Evolutionary conservation across 805 yeast genomes (phyloP).

Genomic region (Cyberlindnera bimundalis): DNA sequence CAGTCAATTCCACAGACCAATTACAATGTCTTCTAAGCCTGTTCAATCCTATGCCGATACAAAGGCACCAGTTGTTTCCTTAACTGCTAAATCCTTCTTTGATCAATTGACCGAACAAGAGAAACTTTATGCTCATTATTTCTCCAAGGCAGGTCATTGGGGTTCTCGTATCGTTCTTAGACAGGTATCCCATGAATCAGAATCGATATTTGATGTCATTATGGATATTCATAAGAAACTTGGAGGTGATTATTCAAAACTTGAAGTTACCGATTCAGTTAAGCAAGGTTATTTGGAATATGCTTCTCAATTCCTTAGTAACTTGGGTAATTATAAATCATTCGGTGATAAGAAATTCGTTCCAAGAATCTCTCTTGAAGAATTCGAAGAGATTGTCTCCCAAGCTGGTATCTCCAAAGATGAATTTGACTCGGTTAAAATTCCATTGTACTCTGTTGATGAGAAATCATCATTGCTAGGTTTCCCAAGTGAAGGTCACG

Average conservation of each 20-base stretch:
- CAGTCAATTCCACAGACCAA: background rate
- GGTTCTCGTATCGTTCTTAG: slow-evolving; percentile 79
- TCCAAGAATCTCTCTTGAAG: slow-evolving; percentile 52
- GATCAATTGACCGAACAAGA: slow-evolving; percentile 56
- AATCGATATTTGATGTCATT: slow-evolving; percentile 67
- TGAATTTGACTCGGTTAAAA: slow-evolving; percentile 37
- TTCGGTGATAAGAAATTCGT: slow-evolving; percentile 88
- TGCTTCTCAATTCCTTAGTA: slow-evolving; percentile 70
- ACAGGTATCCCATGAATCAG: slow-evolving; percentile 82
- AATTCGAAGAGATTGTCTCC: slow-evolving; percentile 48
- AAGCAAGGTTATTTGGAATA: slow-evolving; percentile 58
- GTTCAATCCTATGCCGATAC: slow-evolving; percentile 45
- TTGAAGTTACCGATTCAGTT: slow-evolving; percentile 35
- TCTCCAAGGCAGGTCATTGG: slow-evolving; percentile 78
- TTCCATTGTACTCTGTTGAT: slow-evolving; percentile 47
- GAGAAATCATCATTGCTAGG: slow-evolving; percentile 59
- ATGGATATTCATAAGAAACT: slow-evolving; percentile 50
- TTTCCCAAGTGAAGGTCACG: slow-evolving; percentile 73
- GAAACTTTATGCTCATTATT: slow-evolving; percentile 76
- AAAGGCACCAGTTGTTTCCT: slow-evolving; percentile 66
- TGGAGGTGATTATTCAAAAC: slow-evolving; percentile 44
- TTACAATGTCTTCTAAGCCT: slow-evolving; percentile 11
- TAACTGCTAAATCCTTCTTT: slow-evolving; percentile 68
- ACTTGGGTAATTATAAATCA: slow-evolving; percentile 77
- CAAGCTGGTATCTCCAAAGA: slow-evolving; percentile 34